These are phyloP conservation scores for Ochromonas danica DNA, from an alignment of 108 stramenopile species.

Conservation along the genomic window DNA sequence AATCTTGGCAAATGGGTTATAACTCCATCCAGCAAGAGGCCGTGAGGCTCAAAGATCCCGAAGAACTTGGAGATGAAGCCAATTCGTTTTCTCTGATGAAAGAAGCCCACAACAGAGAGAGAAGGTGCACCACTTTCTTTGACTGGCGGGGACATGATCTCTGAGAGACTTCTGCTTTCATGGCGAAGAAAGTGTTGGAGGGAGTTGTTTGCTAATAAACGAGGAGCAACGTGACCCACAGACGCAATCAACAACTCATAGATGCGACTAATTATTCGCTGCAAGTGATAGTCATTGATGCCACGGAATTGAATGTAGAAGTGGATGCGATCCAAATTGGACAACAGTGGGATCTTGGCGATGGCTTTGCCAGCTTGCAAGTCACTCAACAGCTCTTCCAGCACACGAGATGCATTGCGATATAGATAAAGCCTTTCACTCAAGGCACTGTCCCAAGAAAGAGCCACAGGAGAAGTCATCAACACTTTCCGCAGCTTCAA, in stretches of 20 bases:
- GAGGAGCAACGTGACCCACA: background rate
- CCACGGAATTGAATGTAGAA: slow-evolving; percentile 57
- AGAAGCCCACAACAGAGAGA: background rate
- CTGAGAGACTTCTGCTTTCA: background rate
- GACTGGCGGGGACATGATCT: background rate
- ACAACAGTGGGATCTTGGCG: background rate
- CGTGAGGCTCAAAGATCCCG: slow-evolving; percentile 59
- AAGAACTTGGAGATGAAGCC: slow-evolving; percentile 62
- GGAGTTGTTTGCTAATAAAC: background rate
- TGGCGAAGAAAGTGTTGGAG: background rate
- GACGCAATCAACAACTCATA: slow-evolving; percentile 30
- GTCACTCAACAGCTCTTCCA: slow-evolving; percentile 28
- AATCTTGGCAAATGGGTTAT: slow-evolving; percentile 43
- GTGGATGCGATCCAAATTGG: slow-evolving; percentile 42
- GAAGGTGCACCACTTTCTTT: background rate
- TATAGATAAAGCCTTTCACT: background rate
- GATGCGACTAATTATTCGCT: slow-evolving; percentile 35
- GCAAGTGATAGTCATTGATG: slow-evolving; percentile 46
- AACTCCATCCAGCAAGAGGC: slow-evolving; percentile 59
- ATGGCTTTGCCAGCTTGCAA: slow-evolving; percentile 17
- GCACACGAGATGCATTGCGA: background rate
- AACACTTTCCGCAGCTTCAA: background rate
- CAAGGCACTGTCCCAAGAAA: background rate
- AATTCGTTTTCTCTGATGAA: slow-evolving; percentile 29
- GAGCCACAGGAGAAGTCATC: background rate